These are phyloP conservation scores for Alternaria consortialis DNA, from an alignment of 2,329 filamentous ascomycete genomes.

Conservation along the genomic window DNA sequence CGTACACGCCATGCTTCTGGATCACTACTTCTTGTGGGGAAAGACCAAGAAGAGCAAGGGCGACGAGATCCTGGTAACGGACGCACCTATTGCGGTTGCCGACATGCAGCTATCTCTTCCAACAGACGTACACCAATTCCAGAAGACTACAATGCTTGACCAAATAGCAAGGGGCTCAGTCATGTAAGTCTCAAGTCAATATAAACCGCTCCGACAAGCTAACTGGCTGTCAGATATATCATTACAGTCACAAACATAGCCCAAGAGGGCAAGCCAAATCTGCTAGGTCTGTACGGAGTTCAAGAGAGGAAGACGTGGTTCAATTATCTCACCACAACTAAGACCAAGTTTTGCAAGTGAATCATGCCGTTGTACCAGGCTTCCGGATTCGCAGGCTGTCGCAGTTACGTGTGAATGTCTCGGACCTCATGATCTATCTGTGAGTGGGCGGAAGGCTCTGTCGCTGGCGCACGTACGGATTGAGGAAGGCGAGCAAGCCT, in stretches of 20 bases:
- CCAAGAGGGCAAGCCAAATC: slow-evolving; percentile 22
- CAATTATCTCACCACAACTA: slow-evolving; percentile 17
- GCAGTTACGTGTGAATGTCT: not conserved
- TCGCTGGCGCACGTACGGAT: not conserved
- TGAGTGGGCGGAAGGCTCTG: not conserved
- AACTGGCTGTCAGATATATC: slow-evolving; percentile 21
- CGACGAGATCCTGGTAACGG: slow-evolving; percentile 27
- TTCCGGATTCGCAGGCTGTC: not conserved
- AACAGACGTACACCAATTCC: slow-evolving; percentile 24
- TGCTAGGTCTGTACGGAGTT: slow-evolving; percentile 26
- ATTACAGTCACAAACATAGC: slow-evolving; percentile 30
- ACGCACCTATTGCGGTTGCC: slow-evolving; percentile 30
- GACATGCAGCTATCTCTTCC: slow-evolving; percentile 26
- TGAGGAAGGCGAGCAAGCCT: not conserved
- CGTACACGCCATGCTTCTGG: slow-evolving; percentile 40
- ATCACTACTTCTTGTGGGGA: slow-evolving; percentile 45
- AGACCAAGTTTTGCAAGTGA: not conserved
- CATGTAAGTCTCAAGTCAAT: slow-evolving; percentile 9
- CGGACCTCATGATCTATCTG: not conserved
- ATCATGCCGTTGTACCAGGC: not conserved
- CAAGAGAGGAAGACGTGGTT: slow-evolving; percentile 33
- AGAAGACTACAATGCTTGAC: slow-evolving; percentile 39
- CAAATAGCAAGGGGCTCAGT: slow-evolving; percentile 36
- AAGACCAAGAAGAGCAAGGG: slow-evolving; percentile 33
- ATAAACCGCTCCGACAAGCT: not conserved